Evolutionary conservation across 441 rosid genomes (phyloP).

Genomic region (Erodium moschatum): DNA sequence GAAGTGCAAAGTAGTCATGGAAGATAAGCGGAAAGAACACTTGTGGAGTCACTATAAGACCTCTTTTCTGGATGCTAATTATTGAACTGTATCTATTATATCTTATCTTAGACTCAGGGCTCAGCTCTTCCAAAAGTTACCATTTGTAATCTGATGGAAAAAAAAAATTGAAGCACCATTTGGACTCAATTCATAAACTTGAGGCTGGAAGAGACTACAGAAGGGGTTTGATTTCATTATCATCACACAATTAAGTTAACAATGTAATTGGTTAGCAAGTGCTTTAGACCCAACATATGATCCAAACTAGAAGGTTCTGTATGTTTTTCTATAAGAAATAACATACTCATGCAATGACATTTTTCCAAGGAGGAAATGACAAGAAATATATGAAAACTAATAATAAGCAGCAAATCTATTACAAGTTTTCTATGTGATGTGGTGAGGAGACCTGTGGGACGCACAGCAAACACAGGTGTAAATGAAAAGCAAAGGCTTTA

Average conservation of each 20-base stretch:
- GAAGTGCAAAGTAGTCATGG: constrained; percentile 3
- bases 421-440: background rate
- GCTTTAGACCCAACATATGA: too few species aligned
- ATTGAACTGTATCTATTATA: background rate
- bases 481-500: too few species aligned
- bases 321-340: too few species aligned
- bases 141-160: background rate
- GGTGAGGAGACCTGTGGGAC: too few species aligned
- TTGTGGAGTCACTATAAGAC: background rate
- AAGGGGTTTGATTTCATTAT: too few species aligned
- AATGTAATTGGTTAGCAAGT: too few species aligned
- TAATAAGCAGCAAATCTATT: background rate
- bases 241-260: too few species aligned
- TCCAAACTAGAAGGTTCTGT: too few species aligned
- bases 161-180: background rate
- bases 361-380: too few species aligned
- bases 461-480: too few species aligned
- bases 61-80: background rate
- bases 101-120: background rate
- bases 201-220: too few species aligned
- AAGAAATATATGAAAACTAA: background rate
- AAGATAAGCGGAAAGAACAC: background rate
- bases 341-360: too few species aligned
- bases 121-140: background rate
- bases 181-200: background rate